Base-by-base conservation (phyloP, 1,284 basidiomycete genomes). In the Entoloma clypeatum region DNA sequence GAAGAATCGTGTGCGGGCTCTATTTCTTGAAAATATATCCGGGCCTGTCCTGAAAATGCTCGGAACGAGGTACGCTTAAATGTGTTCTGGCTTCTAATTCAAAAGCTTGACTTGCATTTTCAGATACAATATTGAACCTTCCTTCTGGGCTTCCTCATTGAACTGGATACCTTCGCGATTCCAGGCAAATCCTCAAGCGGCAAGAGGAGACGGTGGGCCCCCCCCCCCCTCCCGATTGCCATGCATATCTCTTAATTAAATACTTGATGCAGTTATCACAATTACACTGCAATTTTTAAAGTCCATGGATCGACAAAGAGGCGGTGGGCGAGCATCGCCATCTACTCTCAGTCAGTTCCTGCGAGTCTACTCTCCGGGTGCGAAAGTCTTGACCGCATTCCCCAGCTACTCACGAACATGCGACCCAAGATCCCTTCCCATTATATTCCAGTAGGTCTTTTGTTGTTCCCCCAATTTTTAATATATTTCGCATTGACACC, bases 111-210 rank as follows among this genome's bases (percentile, higher is more conserved):
- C 8, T 26, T 9, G 23, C 8, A 27, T 10, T 28, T n/a, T 8
- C 29, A 73, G 70, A 55, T 74, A 66, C 49, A 69, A 71, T 28
- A 57, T 75, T 29, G 74, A 75, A 43, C 73, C 73, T 0, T 73
- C 74, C 49, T 75, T 73, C 51, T 75, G 71, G 53, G 68, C 72
- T 8, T 74, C 72, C 1, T 72, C 72, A 2, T 41, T 71, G 1
- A 72, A 72, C 36, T 67, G 69, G 61, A 74, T 74, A 41, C 73
- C 73, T 4, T 64, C 71, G 0, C 63, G 69, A 32, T 75, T 69
- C 45, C 71, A 69, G 47, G 70, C 72, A 43, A 63, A 60, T 32
- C 28, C 62, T 3, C 48, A 51, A 1, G 42, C 39, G 2, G 25
- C 57, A 14, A 46, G 58, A 25, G 61, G 69, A 36, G 72, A 75